Conservation (phyloP, 1,139 yeast genomes). For the Yamadazyma diospyri region DNA sequence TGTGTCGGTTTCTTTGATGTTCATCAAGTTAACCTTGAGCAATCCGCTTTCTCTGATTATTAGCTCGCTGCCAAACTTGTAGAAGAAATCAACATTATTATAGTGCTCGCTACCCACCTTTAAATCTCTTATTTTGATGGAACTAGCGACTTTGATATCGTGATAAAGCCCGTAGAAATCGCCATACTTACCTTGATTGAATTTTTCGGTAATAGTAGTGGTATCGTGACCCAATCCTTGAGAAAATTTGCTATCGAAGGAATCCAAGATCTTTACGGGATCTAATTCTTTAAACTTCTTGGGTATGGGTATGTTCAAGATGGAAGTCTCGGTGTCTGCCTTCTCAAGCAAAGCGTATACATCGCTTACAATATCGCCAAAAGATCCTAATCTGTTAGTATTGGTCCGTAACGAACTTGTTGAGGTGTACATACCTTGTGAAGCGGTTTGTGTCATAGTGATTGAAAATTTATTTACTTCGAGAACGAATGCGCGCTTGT, state of each 20-base stretch:
- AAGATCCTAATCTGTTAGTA: conserved; percentile 3
- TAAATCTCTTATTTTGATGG: conserved; percentile 43
- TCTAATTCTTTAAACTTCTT: conserved; percentile 42
- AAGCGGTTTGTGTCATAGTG: conserved; percentile 4
- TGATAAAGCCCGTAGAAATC: conserved; percentile 59
- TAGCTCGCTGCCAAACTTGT: conserved; percentile 66
- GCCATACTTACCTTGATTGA: conserved; percentile 29
- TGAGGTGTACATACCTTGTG: conserved; percentile 5
- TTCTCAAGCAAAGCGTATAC: conserved; percentile 14
- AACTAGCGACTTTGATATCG: conserved; percentile 67
- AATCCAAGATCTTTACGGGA: conserved; percentile 38
- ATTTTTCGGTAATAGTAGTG: conserved; percentile 23
- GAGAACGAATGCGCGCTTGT: neutral
- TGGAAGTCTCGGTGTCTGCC: conserved; percentile 29
- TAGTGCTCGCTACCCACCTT: conserved; percentile 59
- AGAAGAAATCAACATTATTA: conserved; percentile 60
- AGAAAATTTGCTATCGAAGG: conserved; percentile 21
- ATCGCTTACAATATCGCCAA: conserved; percentile 10
- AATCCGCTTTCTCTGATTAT: conserved; percentile 68
- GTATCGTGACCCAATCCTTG: conserved; percentile 24
- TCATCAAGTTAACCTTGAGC: conserved; percentile 22
- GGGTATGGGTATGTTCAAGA: conserved; percentile 43
- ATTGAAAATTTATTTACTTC: conserved; percentile 4
- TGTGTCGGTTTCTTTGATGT: conserved; percentile 10
- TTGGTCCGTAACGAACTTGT: neutral